A percentile compares a stretch with the other conserved stretches of the same genome.
These are phyloP conservation scores for Tolypocladium capitatum DNA, from an alignment of 2,329 filamentous ascomycete species.

Conservation along the genomic window DNA sequence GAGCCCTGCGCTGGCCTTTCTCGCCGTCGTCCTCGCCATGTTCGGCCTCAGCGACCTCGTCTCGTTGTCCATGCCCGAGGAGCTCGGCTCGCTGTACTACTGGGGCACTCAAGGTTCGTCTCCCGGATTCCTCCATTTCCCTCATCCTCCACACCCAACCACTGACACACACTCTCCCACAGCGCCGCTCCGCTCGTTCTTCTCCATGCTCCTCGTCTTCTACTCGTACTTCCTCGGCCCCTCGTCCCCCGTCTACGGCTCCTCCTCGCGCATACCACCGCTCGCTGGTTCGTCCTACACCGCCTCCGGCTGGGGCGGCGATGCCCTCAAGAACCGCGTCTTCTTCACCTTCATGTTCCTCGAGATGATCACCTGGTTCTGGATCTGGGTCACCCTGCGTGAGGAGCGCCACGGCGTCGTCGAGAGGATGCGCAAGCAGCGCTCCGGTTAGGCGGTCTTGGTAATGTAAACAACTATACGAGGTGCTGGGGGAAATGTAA, in stretches of 20 bases:
- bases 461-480: background rate
- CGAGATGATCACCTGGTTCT: constrained; percentile 79
- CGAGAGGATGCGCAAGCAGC: constrained; percentile 18
- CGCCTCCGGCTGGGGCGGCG: constrained; percentile 37
- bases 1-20: constrained; percentile 59
- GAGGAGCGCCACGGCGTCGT: constrained; percentile 44
- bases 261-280: constrained; percentile 7
- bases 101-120: constrained; percentile 52
- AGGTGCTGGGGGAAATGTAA: background rate
- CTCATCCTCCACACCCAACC: background rate
- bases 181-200: constrained; percentile 51
- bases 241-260: constrained; percentile 33
- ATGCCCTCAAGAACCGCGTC: constrained; percentile 68
- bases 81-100: constrained; percentile 48
- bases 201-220: constrained; percentile 47
- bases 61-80: constrained; percentile 54
- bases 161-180: constrained; percentile 3
- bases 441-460: background rate
- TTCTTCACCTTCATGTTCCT: constrained; percentile 77
- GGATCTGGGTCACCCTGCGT: constrained; percentile 59
- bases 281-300: constrained; percentile 19
- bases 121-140: constrained; percentile 19
- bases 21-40: constrained; percentile 53
- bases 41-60: constrained; percentile 51
- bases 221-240: constrained; percentile 52